phyloP scores from a whole-genome alignment of 805 yeast genomes.

The Blastobotrys robertii region DNA sequence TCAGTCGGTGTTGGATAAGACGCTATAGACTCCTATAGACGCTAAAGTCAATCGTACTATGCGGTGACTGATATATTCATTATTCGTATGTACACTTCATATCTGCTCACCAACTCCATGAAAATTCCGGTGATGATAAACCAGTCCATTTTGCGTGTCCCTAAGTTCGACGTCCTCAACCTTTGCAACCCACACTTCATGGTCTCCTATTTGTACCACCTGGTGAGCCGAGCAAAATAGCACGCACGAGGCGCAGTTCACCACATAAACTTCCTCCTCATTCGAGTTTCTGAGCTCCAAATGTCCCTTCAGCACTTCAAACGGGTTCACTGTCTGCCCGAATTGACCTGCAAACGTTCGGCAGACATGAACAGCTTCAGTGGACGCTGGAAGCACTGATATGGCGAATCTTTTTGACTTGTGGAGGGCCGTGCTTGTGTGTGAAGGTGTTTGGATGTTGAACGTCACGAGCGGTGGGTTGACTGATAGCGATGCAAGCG shows the following conservation, averaged over 20 bases:
- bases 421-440: slow-evolving; percentile 62
- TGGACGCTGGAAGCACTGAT: slow-evolving; percentile 61
- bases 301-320: slow-evolving; percentile 20
- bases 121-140: slow-evolving; percentile 18
- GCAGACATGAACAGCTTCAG: slow-evolving; percentile 47
- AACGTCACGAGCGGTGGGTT: slow-evolving; percentile 64
- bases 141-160: slow-evolving; percentile 10
- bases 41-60: too few relatives aligned
- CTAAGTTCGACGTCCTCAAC: slow-evolving; percentile 33
- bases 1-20: too few relatives aligned
- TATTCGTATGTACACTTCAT: too few relatives aligned
- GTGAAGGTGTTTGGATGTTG: slow-evolving; percentile 78
- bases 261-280: neutral
- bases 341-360: slow-evolving; percentile 53
- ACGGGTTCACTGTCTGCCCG: slow-evolving; percentile 28
- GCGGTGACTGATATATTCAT: too few relatives aligned
- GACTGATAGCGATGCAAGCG: slow-evolving; percentile 74
- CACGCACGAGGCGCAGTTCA: slow-evolving; percentile 18
- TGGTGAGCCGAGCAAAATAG: slow-evolving; percentile 21
- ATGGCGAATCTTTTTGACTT: slow-evolving; percentile 52
- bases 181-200: slow-evolving; percentile 83
- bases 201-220: slow-evolving; percentile 53
- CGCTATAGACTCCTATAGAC: too few relatives aligned
- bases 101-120: slow-evolving; percentile 30
- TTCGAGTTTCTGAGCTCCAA: slow-evolving; percentile 13